Evolutionary conservation across 139 green algal species (phyloP).

Genomic region (Zygnema circumcarinatum): DNA sequence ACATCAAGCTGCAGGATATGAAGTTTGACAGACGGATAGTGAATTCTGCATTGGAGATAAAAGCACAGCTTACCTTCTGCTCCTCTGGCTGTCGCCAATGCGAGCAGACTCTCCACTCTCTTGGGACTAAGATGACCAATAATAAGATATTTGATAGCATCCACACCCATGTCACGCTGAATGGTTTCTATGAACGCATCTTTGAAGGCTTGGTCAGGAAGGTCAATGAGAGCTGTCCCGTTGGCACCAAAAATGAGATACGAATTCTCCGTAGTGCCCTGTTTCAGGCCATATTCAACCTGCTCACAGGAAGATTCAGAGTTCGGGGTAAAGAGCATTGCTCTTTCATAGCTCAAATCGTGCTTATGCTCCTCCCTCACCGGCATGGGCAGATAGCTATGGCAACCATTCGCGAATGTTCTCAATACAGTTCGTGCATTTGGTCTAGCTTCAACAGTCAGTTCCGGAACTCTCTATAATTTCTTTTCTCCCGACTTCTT

Average conservation of each 20-base stretch:
- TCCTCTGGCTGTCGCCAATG: slow-evolving; percentile 67
- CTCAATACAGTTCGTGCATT: neutral
- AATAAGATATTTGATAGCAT: slow-evolving; percentile 74
- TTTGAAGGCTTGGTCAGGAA: slow-evolving; percentile 79
- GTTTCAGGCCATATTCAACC: slow-evolving; percentile 84
- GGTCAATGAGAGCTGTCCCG: slow-evolving; percentile 57
- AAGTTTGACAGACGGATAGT: no score
- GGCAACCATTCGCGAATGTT: neutral
- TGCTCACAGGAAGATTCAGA: slow-evolving; percentile 40
- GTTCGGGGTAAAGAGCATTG: neutral
- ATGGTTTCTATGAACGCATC: slow-evolving; percentile 72
- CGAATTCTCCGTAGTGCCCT: slow-evolving; percentile 88
- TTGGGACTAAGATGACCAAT: slow-evolving; percentile 88
- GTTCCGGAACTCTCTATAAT: neutral
- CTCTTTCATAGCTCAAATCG: neutral
- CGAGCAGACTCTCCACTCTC: slow-evolving; percentile 72
- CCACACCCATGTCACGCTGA: slow-evolving; percentile 7
- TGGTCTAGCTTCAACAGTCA: no score
- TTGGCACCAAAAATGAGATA: slow-evolving; percentile 77
- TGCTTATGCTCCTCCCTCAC: neutral
- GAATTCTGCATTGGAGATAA: no score
- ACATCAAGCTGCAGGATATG: no score
- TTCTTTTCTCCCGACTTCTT: neutral
- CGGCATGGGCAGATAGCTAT: neutral
- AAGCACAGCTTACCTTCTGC: neutral